These are phyloP conservation scores for Melampsora americana DNA, from an alignment of 1,284 basidiomycete genomes.

Conservation along the genomic window DNA sequence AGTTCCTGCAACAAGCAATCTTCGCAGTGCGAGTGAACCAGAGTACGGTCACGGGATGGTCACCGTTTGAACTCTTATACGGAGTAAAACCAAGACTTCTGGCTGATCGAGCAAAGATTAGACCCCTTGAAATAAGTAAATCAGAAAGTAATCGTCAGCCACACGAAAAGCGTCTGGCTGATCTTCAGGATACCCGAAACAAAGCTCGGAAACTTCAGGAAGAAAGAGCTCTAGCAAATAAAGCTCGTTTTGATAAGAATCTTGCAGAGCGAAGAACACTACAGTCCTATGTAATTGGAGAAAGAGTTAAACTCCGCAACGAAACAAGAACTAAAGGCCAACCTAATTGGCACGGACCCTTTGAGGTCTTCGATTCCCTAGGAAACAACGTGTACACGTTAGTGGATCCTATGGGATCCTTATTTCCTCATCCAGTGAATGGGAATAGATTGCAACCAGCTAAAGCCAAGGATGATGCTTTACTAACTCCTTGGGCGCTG, in stretches of 20 bases:
- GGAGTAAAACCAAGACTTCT: background rate
- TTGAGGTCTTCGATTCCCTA: no score
- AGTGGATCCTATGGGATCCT: no score
- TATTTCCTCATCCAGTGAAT: no score
- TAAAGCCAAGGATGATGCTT: no score
- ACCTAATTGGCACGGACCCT: conserved; percentile 1
- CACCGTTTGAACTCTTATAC: background rate
- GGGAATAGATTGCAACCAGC: no score
- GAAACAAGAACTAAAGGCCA: background rate
- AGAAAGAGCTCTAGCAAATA: background rate
- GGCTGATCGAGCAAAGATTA: background rate
- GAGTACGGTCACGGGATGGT: background rate
- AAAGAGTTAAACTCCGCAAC: background rate
- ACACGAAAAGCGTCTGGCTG: background rate
- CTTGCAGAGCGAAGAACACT: background rate
- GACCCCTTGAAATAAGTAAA: background rate
- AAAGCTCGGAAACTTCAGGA: background rate
- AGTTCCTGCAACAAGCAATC: background rate
- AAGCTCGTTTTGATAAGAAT: background rate
- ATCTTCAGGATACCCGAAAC: background rate
- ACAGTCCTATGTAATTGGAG: background rate
- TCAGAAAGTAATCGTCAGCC: background rate
- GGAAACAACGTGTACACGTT: no score
- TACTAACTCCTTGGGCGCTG: no score
- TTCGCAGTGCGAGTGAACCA: background rate